phyloP scores from a whole-genome alignment of 2,329 filamentous ascomycete genomes.

The Grosmannia clavigera region DNA sequence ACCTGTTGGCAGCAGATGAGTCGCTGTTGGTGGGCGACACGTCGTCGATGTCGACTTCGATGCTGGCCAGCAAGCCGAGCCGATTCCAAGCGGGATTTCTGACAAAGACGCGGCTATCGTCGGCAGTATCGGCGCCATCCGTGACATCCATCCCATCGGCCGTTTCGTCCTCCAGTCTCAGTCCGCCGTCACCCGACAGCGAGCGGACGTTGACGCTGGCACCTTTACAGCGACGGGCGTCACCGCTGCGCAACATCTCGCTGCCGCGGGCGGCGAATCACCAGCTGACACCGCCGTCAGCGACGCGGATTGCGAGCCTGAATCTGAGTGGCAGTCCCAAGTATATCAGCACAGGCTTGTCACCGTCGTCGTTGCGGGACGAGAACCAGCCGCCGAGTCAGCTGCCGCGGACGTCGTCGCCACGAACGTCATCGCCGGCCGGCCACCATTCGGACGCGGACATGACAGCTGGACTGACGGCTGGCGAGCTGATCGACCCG shows the following conservation, averaged over 20 bases:
- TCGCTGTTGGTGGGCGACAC: slow-evolving; percentile 26
- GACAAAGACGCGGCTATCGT: slow-evolving; percentile 36
- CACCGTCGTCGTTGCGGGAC: slow-evolving; percentile 20
- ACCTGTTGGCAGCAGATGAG: slow-evolving; percentile 3
- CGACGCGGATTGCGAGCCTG: slow-evolving; percentile 16
- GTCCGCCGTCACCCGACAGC: slow-evolving; percentile 14
- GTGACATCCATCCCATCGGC: too few species aligned
- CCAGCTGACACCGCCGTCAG: slow-evolving; percentile 29
- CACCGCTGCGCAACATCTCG: slow-evolving; percentile 39
- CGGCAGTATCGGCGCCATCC: neutral
- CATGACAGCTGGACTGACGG: neutral
- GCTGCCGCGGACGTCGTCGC: slow-evolving; percentile 11
- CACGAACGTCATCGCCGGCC: slow-evolving; percentile 5
- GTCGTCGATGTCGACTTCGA: slow-evolving; percentile 22
- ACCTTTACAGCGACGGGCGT: slow-evolving; percentile 14
- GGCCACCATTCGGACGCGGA: neutral
- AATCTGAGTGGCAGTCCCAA: slow-evolving; percentile 18
- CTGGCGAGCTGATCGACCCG: slow-evolving; percentile 35
- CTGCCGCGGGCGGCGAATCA: slow-evolving; percentile 36
- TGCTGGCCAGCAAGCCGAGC: slow-evolving; percentile 41
- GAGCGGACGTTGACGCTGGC: neutral
- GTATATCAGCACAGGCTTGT: slow-evolving; percentile 10
- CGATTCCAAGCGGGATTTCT: slow-evolving; percentile 86
- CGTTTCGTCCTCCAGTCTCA: slow-evolving; percentile 4
- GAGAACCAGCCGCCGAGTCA: slow-evolving; percentile 36